phyloP scores from a whole-genome alignment of 2,329 filamentous ascomycete genomes.

The Hymenoscyphus repandus region DNA sequence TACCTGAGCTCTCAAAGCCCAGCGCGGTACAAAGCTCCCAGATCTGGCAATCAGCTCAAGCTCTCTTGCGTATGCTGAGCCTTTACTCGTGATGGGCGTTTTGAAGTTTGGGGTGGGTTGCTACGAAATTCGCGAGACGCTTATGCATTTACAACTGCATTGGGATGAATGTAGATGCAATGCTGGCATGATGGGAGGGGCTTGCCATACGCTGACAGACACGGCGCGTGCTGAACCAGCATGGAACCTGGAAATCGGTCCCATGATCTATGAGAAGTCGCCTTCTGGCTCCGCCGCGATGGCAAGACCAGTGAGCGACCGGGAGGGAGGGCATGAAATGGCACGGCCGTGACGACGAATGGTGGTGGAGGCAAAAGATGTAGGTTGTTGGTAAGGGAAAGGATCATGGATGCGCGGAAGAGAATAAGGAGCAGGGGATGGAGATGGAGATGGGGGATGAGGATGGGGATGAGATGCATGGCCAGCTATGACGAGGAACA shows the following conservation, averaged over 20 bases:
- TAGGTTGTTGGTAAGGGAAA: no score
- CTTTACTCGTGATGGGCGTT: background rate
- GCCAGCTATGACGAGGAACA: background rate
- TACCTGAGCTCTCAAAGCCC: conserved; percentile 6
- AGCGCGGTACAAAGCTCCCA: conserved; percentile 5
- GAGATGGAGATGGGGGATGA: background rate
- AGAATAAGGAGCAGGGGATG: background rate
- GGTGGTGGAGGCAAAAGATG: background rate
- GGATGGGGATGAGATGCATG: background rate
- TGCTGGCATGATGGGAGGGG: conserved; percentile 14
- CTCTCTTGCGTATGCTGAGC: conserved; percentile 5
- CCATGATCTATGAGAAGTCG: conserved; percentile 17
- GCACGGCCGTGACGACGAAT: background rate
- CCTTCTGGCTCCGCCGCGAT: conserved; percentile 9
- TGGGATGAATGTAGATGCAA: conserved; percentile 16
- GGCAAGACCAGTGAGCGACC: conserved; percentile 4
- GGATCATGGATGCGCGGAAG: background rate
- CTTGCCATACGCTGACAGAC: conserved; percentile 4
- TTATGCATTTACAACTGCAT: conserved; percentile 21
- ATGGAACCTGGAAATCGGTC: conserved; percentile 13
- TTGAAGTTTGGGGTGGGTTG: background rate
- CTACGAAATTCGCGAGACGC: conserved; percentile 14
- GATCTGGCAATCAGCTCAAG: conserved; percentile 11
- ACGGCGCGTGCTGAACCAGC: conserved; percentile 11
- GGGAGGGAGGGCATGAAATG: conserved; percentile 1